Evolutionary conservation across 2,329 filamentous ascomycete species (phyloP), one percentile per base, ranked within the genome.

Genomic region (Colletotrichum lupini): DNA sequence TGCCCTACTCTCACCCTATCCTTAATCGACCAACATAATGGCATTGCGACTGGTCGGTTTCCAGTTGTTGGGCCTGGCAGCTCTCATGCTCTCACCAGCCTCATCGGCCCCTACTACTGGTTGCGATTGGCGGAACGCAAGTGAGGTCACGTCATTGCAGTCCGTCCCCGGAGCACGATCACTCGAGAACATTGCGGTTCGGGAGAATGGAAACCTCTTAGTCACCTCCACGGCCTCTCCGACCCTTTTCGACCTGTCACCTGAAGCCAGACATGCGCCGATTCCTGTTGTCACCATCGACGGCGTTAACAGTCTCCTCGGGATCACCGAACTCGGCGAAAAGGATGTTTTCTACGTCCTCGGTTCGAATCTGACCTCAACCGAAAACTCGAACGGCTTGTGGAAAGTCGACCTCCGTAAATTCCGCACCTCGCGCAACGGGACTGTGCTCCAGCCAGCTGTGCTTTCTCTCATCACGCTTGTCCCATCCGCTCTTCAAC

Each of bases 151-250:
- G 7, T 57, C 63, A 5, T 14, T 52, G 14, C 49, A 62, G 32
- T 35, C 49, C 1, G 57, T 72, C 0, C 57, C 56, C 2, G 56
- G 24, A n/a, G 30, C 62, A 12, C 71, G 75, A 56, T 76, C 72
- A 61, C 53, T 77, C 30, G 77, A 78, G 56, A 78, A 76, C 37
- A 63, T 78, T 32, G 76, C 75, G 6, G 37, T 78, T 14, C 75
- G 74, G 0, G 55, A 60, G 3, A 79, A 77, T 28, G 75, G 77
- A 12, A 52, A 76, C 16, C 24, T 78, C 3, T 53, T 78, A 1
- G 49, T 75, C 24, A 75, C 68, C 7, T 75, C 75, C 5, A 68
- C 76, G 26, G 70, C 28, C n/a, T 57, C 58, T n/a, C 75, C 26
- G 74, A 76, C 60, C 37, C 58, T 37, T 49, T 77, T 12, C 56